Evolutionary conservation across 169 alveolate genomes (phyloP).

Genomic region (Plasmodium vinckei): DNA sequence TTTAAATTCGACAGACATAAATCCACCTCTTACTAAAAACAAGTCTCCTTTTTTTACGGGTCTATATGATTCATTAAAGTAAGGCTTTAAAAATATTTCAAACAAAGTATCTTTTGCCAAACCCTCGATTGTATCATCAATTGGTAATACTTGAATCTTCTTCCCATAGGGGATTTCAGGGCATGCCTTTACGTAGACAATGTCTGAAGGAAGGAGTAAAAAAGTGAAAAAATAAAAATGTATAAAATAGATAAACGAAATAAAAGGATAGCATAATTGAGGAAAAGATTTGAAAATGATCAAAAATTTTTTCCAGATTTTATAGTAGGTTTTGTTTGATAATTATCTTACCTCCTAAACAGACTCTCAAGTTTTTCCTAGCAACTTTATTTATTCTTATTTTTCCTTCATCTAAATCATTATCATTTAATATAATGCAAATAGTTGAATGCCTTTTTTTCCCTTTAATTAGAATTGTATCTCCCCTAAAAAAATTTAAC

Average conservation of each 20-base stretch:
- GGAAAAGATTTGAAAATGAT: not conserved
- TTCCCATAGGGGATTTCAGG: slow-evolving; percentile 99
- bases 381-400: slow-evolving; percentile 98
- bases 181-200: slow-evolving; percentile 95
- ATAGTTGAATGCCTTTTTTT: slow-evolving; percentile 98
- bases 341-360: slow-evolving; percentile 92
- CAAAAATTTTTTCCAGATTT: not conserved
- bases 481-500: slow-evolving; percentile 98
- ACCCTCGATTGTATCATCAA: slow-evolving; percentile 99
- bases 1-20: slow-evolving; percentile 99
- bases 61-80: slow-evolving; percentile 99
- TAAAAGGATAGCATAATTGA: not conserved
- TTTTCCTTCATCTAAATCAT: slow-evolving; percentile 96
- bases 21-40: slow-evolving; percentile 99
- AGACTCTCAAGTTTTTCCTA: slow-evolving; percentile 97
- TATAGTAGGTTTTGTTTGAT: not conserved
- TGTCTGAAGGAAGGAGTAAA: slow-evolving; percentile 84
- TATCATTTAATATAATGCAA: slow-evolving; percentile 98
- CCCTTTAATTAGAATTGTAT: slow-evolving; percentile 98
- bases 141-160: slow-evolving; percentile 98
- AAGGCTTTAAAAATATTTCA: slow-evolving; percentile 98
- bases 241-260: not conserved
- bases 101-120: slow-evolving; percentile 97
- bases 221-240: not conserved
- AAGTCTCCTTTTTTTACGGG: slow-evolving; percentile 99